A percentile compares a stretch with the other conserved stretches of the same genome.
These are phyloP conservation scores for Bromus sterilis DNA, from an alignment of 176 grass and related monocot genomes.

Conservation along the genomic window DNA sequence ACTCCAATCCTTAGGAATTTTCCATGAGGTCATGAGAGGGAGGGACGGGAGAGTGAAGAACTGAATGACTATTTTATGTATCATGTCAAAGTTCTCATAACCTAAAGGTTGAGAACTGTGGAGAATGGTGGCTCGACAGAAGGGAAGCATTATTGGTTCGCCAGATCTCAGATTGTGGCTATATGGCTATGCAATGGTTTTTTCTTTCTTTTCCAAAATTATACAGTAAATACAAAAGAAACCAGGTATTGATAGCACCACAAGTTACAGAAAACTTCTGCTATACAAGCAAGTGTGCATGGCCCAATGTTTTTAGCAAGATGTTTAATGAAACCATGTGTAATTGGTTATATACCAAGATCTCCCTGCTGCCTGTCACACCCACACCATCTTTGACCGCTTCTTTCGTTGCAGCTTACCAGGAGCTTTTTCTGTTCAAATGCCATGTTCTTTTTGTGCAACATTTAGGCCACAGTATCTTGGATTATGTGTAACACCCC, in stretches of 20 bases:
- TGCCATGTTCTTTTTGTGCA: not conserved
- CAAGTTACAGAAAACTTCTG: not conserved
- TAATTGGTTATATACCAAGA: not conserved
- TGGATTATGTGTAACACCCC: not conserved
- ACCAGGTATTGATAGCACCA: not conserved
- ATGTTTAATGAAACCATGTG: not conserved
- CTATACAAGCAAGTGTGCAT: not conserved
- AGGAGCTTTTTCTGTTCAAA: not conserved
- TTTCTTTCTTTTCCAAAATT: not conserved
- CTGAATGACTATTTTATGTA: not conserved
- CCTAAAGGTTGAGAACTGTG: not conserved
- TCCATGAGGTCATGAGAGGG: not conserved
- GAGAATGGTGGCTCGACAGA: not conserved
- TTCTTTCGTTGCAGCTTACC: not conserved
- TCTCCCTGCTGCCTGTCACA: not conserved
- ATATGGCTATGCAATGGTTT: not conserved
- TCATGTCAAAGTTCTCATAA: not conserved
- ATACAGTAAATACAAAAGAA: not conserved
- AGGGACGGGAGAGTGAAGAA: not conserved
- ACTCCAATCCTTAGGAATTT: no score
- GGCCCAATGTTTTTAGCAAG: not conserved
- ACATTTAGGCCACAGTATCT: not conserved
- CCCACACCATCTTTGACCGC: not conserved
- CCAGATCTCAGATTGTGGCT: not conserved
- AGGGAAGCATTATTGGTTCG: constrained; percentile 4